Evolutionary conservation across 495 filamentous ascomycete species (phyloP), one percentile per base, ranked within the genome.

Genomic region (Podospora pseudoanserina): DNA sequence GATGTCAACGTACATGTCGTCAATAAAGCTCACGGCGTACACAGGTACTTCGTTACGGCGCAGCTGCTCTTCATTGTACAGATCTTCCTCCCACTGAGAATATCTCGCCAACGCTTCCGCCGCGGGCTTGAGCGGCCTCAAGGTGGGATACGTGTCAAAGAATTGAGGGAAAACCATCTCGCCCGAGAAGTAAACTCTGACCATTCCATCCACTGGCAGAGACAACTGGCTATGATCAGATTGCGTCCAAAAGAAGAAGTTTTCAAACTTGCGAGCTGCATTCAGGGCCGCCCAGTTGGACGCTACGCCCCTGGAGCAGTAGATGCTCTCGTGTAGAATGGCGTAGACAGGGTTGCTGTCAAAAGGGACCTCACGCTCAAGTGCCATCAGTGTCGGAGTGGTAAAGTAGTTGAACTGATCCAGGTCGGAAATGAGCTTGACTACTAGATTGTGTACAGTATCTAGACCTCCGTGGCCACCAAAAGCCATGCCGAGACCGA

Each of bases 1-100:
- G 69, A 85, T 91, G 70, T 94, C 89, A 34, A 98, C 94, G 72
- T 96, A 97, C 93, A 98, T 97, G 77, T 98, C 94, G 66, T 97
- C 91, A 0, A 92, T 73, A 67, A 89, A 98, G n/a, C 85, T 88
- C 0, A 91, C 91, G 5, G 92, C 89, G 71, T 96, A 97, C 0
- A 97, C 91, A 0, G 95, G 94, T 0, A 97, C 93, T 68, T 90
- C 82, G 72, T 97, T 97, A 69, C 86, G 82, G 5, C 83, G 84
- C 20, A 97, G 83, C 73, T 91, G 88, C 9, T 81, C 83, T 67
- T 87, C 83, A 73, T 95, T 86, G 73, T 96, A 97, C 2, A 98
- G 84, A 2, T 82, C 78, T 1, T 89, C 67, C 13, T 70, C 84
- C 94, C 95, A 97, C 61, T 87, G 85, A 9, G 79, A 73, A 30